phyloP scores from a whole-genome alignment of 441 rosid species.

The Theobroma grandiflorum region DNA sequence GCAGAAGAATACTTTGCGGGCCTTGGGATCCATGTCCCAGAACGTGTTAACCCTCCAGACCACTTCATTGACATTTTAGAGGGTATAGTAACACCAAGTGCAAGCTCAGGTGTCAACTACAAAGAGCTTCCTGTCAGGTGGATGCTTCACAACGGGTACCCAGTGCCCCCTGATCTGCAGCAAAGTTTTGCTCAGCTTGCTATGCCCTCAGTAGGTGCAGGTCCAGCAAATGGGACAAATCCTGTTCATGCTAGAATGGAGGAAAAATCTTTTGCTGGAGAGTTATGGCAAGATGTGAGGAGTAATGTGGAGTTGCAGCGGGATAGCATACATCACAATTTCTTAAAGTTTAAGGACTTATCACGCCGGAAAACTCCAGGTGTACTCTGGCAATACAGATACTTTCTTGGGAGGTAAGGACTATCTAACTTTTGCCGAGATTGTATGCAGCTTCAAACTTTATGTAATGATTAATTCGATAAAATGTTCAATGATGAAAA shows the following conservation, averaged over 20 bases:
- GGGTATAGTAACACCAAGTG: slow-evolving; percentile 66
- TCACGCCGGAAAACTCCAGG: slow-evolving; percentile 79
- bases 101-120: slow-evolving; percentile 48
- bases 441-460: slow-evolving; percentile 1
- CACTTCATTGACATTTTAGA: slow-evolving; percentile 89
- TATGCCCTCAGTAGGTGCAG: slow-evolving; percentile 27
- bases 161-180: slow-evolving; percentile 78
- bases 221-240: slow-evolving; percentile 36
- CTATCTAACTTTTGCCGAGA: background rate
- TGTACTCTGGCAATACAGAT: slow-evolving; percentile 67
- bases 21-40: slow-evolving; percentile 86
- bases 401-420: slow-evolving; percentile 83
- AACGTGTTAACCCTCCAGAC: slow-evolving; percentile 93
- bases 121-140: slow-evolving; percentile 87
- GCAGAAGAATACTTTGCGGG: slow-evolving; percentile 84
- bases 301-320: slow-evolving; percentile 61
- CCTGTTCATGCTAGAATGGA: slow-evolving; percentile 32
- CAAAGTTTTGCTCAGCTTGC: slow-evolving; percentile 40
- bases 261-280: slow-evolving; percentile 78
- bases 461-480: background rate
- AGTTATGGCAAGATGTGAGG: slow-evolving; percentile 84
- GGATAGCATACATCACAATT: slow-evolving; percentile 69
- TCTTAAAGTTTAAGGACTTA: slow-evolving; percentile 66
- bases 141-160: slow-evolving; percentile 89
- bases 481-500: background rate